These are phyloP conservation scores for Vitis hybrid DNA, from an alignment of 177 flowering plant species.

Conservation along the genomic window DNA sequence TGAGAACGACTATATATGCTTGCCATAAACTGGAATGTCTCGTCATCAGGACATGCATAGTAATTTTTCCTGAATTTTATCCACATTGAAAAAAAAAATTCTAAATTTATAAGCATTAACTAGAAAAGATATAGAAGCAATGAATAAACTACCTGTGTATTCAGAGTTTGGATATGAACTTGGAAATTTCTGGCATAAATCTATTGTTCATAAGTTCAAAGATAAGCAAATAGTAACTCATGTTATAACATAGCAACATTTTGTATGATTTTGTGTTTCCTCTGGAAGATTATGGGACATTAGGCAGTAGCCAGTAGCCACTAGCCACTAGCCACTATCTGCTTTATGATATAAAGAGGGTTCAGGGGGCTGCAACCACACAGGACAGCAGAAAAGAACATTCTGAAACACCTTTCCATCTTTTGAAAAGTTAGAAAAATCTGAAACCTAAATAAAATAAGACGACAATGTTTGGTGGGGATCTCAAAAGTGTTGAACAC, in stretches of 20 bases:
- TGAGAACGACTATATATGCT: conserved; percentile 84
- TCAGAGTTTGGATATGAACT: background rate
- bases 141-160: background rate
- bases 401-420: background rate
- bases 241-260: background rate
- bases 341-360: too few relatives aligned
- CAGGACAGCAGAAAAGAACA: background rate
- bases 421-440: background rate
- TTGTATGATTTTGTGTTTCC: background rate
- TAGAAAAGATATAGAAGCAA: background rate
- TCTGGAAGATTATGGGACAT: background rate
- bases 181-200: background rate
- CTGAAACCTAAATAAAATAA: background rate
- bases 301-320: background rate
- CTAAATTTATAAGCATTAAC: conserved; percentile 1
- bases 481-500: too few relatives aligned
- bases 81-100: conserved; percentile 3
- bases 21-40: conserved; percentile 80
- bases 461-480: too few relatives aligned
- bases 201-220: background rate
- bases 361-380: background rate
- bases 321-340: too few relatives aligned
- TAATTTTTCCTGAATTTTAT: conserved; percentile 62
- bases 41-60: conserved; percentile 88
- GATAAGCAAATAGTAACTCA: background rate